Evolutionary conservation across 257 asterid species (phyloP).

Genomic region (Nicotiana tabacum): DNA sequence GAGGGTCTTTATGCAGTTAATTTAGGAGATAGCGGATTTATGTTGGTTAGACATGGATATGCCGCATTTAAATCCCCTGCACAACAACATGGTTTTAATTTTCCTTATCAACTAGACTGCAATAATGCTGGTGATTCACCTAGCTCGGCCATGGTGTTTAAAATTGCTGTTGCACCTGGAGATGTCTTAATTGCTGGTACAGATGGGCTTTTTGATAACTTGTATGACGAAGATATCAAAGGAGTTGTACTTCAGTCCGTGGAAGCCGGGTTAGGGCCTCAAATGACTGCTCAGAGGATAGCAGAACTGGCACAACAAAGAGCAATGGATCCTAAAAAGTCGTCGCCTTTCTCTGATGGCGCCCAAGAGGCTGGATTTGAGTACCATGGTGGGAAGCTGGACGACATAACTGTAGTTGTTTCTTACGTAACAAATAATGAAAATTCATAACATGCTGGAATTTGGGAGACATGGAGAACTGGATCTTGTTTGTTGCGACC

Average conservation of each 20-base stretch:
- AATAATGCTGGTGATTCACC: constrained; percentile 5
- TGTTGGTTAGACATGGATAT: constrained; percentile 9
- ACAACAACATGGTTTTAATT: constrained; percentile 10
- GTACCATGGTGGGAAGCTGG: constrained; percentile 17
- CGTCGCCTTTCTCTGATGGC: constrained; percentile 16
- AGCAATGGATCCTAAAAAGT: constrained; percentile 6
- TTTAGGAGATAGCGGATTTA: constrained; percentile 20
- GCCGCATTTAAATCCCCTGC: constrained; percentile 7
- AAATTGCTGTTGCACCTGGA: constrained; percentile 10
- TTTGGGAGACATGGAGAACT: neutral
- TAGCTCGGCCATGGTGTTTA: constrained; percentile 9
- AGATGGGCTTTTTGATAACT: constrained; percentile 19
- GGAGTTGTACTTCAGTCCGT: constrained; percentile 10
- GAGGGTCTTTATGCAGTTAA: constrained; percentile 6
- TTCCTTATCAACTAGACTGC: constrained; percentile 13
- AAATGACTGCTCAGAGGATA: constrained; percentile 15
- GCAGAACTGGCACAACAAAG: constrained; percentile 16
- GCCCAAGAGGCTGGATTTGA: constrained; percentile 11
- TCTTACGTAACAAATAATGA: neutral
- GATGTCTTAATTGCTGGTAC: constrained; percentile 17
- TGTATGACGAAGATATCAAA: constrained; percentile 12
- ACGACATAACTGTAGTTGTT: constrained; percentile 17
- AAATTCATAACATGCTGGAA: neutral
- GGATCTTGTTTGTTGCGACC: neutral
- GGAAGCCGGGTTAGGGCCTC: constrained; percentile 14